A percentile compares a stretch with the other conserved stretches of the same genome.
Evolutionary conservation across 352 stramenopile genomes (phyloP).

Genomic region (Phytopythium mirpurense): DNA sequence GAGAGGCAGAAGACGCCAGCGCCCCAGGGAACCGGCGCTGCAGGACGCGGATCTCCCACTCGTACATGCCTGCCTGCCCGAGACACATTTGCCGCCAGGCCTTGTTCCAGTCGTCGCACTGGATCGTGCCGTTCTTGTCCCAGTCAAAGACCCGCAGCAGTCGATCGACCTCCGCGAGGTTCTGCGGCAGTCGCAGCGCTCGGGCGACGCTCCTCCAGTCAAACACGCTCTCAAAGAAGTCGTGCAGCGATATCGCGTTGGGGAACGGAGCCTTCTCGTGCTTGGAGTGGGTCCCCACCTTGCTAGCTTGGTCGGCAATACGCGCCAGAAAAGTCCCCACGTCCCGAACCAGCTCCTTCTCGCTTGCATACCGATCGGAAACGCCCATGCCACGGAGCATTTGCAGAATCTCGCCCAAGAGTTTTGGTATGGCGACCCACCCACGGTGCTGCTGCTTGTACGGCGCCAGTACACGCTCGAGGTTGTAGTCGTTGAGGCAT

Average conservation of each 20-base stretch:
- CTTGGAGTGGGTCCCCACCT: too few species aligned
- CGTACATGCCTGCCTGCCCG: slow-evolving; percentile 8
- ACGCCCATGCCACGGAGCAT: slow-evolving; percentile 15
- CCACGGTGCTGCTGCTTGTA: slow-evolving; percentile 8
- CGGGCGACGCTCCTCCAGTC: slow-evolving; percentile 30
- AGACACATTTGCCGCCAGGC: slow-evolving; percentile 28
- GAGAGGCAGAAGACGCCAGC: background rate
- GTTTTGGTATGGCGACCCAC: slow-evolving; percentile 7
- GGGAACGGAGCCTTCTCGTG: background rate
- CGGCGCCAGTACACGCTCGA: slow-evolving; percentile 13
- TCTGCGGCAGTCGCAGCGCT: slow-evolving; percentile 25
- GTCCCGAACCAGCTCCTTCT: background rate
- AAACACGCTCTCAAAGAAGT: slow-evolving; percentile 40
- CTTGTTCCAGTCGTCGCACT: slow-evolving; percentile 38
- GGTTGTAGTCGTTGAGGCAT: slow-evolving; percentile 22
- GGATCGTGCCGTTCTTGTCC: slow-evolving; percentile 28
- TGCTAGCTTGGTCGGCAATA: background rate
- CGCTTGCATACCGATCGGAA: background rate
- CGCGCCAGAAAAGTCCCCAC: background rate
- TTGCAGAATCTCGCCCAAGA: slow-evolving; percentile 14
- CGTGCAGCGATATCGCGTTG: slow-evolving; percentile 19
- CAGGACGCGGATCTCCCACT: slow-evolving; percentile 42
- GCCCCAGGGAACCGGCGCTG: slow-evolving; percentile 24
- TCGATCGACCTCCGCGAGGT: slow-evolving; percentile 38
- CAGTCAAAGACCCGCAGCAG: slow-evolving; percentile 46